A percentile compares a stretch with the other conserved stretches of the same genome.
Evolutionary conservation across 768 basidiomycete species (phyloP).

Genomic region (Russula sp.): DNA sequence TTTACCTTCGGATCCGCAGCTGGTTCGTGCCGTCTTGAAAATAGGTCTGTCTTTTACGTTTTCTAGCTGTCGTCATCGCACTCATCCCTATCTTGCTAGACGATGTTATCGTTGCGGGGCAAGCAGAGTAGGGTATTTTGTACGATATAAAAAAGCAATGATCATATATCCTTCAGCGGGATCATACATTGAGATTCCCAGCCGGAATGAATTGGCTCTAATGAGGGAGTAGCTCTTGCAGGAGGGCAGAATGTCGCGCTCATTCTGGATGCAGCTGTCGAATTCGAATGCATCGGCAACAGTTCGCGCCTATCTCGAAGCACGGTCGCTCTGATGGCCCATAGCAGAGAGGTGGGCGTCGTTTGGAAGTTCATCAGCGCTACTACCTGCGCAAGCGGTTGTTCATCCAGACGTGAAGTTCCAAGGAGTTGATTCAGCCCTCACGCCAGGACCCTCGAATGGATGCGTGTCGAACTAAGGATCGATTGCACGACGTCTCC

Average conservation of each 20-base stretch:
- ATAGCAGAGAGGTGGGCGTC: background rate
- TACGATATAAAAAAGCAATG: slow-evolving; percentile 18
- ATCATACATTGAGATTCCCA: background rate
- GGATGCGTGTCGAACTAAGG: no score
- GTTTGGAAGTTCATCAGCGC: background rate
- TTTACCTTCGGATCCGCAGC: slow-evolving; percentile 34
- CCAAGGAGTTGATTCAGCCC: no score
- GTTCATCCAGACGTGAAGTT: no score
- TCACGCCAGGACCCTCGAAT: no score
- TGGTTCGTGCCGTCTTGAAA: slow-evolving; percentile 83
- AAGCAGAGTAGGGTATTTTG: slow-evolving; percentile 46
- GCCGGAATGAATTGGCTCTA: background rate
- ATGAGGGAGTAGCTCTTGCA: background rate
- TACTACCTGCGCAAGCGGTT: background rate
- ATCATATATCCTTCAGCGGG: slow-evolving; percentile 12
- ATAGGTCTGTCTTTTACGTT: slow-evolving; percentile 51
- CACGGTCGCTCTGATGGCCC: background rate
- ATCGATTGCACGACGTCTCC: background rate
- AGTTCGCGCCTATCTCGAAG: background rate
- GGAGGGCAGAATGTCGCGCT: no score
- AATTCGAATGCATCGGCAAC: background rate
- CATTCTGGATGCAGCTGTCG: no score
- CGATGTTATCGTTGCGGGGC: slow-evolving; percentile 71
- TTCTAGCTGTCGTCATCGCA: background rate
- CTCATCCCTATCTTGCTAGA: slow-evolving; percentile 37